Conservation (phyloP, 768 basidiomycete species). For the Suillus subluteus region DNA sequence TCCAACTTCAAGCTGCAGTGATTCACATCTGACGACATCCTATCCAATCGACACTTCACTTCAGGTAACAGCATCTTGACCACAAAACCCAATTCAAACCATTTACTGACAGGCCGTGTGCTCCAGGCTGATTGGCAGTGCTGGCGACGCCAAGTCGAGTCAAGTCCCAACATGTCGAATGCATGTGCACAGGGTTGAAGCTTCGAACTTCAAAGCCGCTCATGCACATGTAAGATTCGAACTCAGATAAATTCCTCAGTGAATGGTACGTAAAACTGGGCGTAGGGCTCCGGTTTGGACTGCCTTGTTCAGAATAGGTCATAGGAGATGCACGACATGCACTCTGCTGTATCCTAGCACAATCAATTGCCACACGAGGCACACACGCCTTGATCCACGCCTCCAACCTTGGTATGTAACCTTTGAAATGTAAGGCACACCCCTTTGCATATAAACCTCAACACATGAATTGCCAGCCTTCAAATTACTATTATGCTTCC, state of each 20-base stretch:
- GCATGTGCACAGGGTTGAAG: not conserved
- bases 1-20: not conserved
- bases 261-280: not conserved
- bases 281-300: not conserved
- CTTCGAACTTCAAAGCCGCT: not conserved
- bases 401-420: not conserved
- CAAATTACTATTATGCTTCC: constrained; percentile 27
- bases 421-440: not conserved
- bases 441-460: not conserved
- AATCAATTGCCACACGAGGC: not conserved
- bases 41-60: not conserved
- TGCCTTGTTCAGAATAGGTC: not conserved
- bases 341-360: not conserved
- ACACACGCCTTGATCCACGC: not conserved
- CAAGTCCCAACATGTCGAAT: too few relatives aligned
- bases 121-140: not conserved
- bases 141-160: not conserved
- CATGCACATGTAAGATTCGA: not conserved
- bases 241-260: not conserved
- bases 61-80: not conserved
- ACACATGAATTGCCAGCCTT: not conserved
- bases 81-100: not conserved
- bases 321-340: not conserved
- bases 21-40: too few relatives aligned
- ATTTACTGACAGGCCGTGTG: not conserved